A percentile compares a stretch with the other conserved stretches of the same genome.
phyloP scores from a whole-genome alignment of 768 basidiomycete species.

The Lentinula lateritia region DNA sequence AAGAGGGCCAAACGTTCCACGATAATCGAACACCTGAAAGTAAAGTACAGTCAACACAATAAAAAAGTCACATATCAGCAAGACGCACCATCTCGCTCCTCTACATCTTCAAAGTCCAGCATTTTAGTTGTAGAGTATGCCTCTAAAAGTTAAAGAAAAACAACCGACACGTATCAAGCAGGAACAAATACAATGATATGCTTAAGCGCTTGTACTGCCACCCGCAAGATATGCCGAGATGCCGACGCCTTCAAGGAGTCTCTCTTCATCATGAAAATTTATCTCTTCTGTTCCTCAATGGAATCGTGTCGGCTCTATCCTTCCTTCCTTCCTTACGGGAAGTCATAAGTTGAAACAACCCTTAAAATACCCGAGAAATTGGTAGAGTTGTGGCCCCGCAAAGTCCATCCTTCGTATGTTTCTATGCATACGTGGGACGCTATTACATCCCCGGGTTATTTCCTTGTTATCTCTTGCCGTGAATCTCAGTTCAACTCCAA shows the following conservation, averaged over 20 bases:
- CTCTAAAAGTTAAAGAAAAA: no score
- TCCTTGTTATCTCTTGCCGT: no score
- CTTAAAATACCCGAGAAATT: no score
- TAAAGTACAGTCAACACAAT: not conserved
- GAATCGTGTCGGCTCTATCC: no score
- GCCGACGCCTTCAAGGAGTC: not conserved
- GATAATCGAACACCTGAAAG: slow-evolving; percentile 82
- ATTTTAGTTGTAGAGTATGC: slow-evolving; percentile 26
- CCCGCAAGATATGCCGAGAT: not conserved
- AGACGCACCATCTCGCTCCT: slow-evolving; percentile 86
- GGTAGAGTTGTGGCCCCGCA: no score
- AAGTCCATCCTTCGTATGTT: no score
- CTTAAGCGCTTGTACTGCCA: not conserved
- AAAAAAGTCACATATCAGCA: not conserved
- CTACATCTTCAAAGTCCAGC: slow-evolving; percentile 93
- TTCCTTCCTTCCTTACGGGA: no score
- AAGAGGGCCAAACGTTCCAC: slow-evolving; percentile 99
- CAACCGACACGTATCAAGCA: slow-evolving; percentile 4
- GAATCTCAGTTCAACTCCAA: no score
- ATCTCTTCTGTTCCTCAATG: no score
- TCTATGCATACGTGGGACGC: no score
- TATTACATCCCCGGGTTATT: no score
- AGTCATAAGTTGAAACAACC: no score
- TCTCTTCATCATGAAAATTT: not conserved
- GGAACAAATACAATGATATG: not conserved